A percentile compares a stretch with the other conserved stretches of the same genome.
Conservation (phyloP, 2,329 filamentous ascomycete species). For the Talaromyces albobiverticillius region DNA sequence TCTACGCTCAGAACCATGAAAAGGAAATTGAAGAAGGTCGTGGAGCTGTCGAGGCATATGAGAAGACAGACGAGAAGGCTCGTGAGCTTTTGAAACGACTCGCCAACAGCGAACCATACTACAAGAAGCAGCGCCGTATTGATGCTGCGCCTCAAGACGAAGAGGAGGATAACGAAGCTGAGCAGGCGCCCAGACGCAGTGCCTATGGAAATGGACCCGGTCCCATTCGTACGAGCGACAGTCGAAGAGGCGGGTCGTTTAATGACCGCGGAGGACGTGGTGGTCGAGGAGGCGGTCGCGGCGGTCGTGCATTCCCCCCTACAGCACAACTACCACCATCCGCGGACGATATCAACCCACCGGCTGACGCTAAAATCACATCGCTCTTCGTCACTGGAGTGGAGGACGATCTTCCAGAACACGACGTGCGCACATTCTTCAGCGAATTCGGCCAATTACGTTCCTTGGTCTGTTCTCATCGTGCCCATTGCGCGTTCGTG, state of each 20-base stretch:
- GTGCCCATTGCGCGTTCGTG: constrained; percentile 94
- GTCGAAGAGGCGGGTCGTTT: constrained; percentile 36
- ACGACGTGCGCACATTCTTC: constrained; percentile 88
- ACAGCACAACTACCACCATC: constrained; percentile 73
- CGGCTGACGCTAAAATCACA: constrained; percentile 78
- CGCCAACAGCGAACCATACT: constrained; percentile 92
- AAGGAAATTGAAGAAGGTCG: constrained; percentile 90
- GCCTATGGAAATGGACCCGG: constrained; percentile 51
- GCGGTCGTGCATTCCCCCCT: constrained; percentile 63
- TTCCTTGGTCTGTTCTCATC: constrained; percentile 91
- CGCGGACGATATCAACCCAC: constrained; percentile 81
- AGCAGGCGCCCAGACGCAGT: constrained; percentile 42
- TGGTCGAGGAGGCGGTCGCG: constrained; percentile 49
- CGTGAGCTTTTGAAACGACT: constrained; percentile 79
- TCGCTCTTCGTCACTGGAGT: constrained; percentile 93
- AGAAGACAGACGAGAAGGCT: constrained; percentile 96
- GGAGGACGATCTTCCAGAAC: constrained; percentile 92
- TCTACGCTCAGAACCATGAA: constrained; percentile 97
- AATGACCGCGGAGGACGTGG: constrained; percentile 50
- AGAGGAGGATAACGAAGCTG: constrained; percentile 24
- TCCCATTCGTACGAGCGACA: constrained; percentile 71
- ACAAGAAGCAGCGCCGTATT: constrained; percentile 77
- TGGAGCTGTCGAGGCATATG: constrained; percentile 82
- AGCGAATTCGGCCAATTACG: constrained; percentile 83
- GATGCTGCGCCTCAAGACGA: constrained; percentile 52